Conservation (phyloP, 2,329 filamentous ascomycete species). For the Myotisia sp. region DNA sequence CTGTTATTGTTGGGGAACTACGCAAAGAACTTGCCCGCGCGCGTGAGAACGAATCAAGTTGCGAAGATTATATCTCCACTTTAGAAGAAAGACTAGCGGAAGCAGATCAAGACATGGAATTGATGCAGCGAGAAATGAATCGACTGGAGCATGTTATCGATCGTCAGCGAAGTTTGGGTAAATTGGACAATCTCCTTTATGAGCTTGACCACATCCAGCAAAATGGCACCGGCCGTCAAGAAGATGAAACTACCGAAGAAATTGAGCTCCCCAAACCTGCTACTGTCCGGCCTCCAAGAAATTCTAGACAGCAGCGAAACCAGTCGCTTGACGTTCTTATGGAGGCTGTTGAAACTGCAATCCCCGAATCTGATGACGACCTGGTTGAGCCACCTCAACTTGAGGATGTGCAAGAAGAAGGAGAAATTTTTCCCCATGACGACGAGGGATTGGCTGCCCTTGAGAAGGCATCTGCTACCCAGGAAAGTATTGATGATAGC, state of each 20-base stretch:
- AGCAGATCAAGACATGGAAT: constrained; percentile 84
- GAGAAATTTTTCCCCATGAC: constrained; percentile 11
- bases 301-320: constrained; percentile 18
- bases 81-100: constrained; percentile 90
- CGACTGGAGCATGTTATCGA: constrained; percentile 89
- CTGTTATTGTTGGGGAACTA: constrained; percentile 68
- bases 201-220: constrained; percentile 68
- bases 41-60: constrained; percentile 76
- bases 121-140: constrained; percentile 95
- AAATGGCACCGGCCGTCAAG: constrained; percentile 31
- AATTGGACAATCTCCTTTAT: constrained; percentile 80
- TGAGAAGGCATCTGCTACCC: constrained; percentile 20
- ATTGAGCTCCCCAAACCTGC: constrained; percentile 11
- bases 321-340: constrained; percentile 30
- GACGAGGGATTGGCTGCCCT: constrained; percentile 24
- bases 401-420: constrained; percentile 12
- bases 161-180: constrained; percentile 84
- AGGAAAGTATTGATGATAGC: constrained; percentile 12
- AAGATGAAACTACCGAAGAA: constrained; percentile 15
- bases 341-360: constrained; percentile 32
- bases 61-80: constrained; percentile 94
- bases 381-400: constrained; percentile 20
- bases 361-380: constrained; percentile 33
- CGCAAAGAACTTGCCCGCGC: constrained; percentile 81
- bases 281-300: constrained; percentile 15